Base-by-base conservation (phyloP, 2,329 filamentous ascomycete species). In the Penicillium expansum region DNA sequence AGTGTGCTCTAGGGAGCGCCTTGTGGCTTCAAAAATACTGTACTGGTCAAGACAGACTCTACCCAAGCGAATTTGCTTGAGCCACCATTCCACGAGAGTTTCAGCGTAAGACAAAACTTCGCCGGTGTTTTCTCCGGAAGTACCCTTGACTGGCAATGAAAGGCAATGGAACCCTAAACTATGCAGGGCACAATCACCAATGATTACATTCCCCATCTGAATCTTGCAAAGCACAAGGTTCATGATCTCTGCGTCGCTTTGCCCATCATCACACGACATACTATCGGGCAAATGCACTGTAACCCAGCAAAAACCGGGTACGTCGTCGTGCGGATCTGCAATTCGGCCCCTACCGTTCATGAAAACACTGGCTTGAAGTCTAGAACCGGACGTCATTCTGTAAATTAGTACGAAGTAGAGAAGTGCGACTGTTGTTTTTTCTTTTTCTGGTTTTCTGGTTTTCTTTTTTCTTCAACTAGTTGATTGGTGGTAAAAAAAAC, bases 21-120 rank as follows among this genome's bases (percentile, higher is more conserved):
- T n/a, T 5, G 30, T 20, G 24, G 50, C 41, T n/a, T 52, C 14
- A 35, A 52, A 52, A 30, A 38, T 29, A 45, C 50, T 37, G 22
- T 45, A 47, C 32, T 52, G 41, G 32, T 52, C 50, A 47, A 52
- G 30, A 48, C 24, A 47, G 13, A 14, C 50, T n/a, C 13, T 29
- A 33, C 32, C 41, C 4, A 52, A 9, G 4, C 50, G 50, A 13
- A 52, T 38, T 18, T 47, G 32, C n/a, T n/a, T 35, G 14, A 52
- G 41, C 32, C 50, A 52, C 41, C 50, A 38, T 30, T 29, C 42
- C 2, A 18, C 29, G 1, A 52, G 30, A 9, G 9, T 33, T 47
- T 47, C 50, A 13, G 41, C 32, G 18, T 47, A 30, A 38, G 11
- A 5, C 16, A 41, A n/a, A 16, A 54, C 27, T 20, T 24, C 29